Evolutionary conservation across 176 grass and related monocot genomes (phyloP).

Genomic region (Saccharum spontaneum): DNA sequence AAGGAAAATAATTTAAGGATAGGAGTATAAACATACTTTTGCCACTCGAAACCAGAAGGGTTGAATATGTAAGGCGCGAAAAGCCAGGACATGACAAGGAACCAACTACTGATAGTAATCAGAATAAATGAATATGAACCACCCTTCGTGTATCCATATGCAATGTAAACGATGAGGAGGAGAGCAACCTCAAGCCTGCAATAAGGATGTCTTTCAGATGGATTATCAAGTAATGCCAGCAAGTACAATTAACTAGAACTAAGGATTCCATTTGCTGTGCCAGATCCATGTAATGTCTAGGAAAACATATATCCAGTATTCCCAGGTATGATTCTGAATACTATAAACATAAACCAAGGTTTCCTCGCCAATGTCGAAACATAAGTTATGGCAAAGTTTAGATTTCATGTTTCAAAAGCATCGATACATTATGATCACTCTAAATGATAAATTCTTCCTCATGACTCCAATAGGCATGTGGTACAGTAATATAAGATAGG

Average conservation of each 20-base stretch:
- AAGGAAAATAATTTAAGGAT: not conserved
- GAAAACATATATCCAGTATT: not conserved
- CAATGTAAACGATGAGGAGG: constrained; percentile 85
- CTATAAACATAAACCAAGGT: not conserved
- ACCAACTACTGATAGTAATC: constrained; percentile 90
- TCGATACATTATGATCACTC: not conserved
- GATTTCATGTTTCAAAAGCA: not conserved
- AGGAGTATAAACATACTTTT: constrained; percentile 66
- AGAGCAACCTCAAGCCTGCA: constrained; percentile 94
- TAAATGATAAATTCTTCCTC: not conserved
- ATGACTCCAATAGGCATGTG: not conserved
- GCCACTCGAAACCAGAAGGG: constrained; percentile 99
- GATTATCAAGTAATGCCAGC: constrained; percentile 20
- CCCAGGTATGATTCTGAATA: not conserved
- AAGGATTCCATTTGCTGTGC: not conserved
- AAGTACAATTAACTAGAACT: constrained; percentile 12
- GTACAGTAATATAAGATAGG: not conserved
- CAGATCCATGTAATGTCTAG: not conserved
- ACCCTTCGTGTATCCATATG: constrained; percentile 81
- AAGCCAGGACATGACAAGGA: constrained; percentile 92
- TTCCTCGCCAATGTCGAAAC: not conserved
- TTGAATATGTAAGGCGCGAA: constrained; percentile 99
- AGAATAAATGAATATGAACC: constrained; percentile 91
- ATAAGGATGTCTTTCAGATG: constrained; percentile 38
- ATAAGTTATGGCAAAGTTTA: not conserved